These are phyloP conservation scores for Citrus trifoliata DNA, from an alignment of 345 rosid species.

Conservation along the genomic window DNA sequence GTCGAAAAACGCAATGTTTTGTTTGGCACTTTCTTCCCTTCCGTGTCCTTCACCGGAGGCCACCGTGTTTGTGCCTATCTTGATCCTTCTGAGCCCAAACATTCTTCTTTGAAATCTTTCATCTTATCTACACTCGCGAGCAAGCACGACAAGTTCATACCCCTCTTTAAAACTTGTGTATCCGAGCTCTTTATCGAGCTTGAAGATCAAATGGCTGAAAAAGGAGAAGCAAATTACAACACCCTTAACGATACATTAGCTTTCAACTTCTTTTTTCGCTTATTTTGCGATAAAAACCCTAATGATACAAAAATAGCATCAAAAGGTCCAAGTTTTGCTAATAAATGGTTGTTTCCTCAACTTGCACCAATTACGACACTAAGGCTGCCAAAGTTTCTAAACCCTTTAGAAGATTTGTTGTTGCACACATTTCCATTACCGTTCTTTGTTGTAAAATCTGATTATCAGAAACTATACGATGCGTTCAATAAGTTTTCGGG, in stretches of 20 bases:
- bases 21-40: constrained; percentile 42
- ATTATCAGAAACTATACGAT: constrained; percentile 30
- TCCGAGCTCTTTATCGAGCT: constrained; percentile 24
- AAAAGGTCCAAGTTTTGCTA: constrained; percentile 5
- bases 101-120: constrained; percentile 28
- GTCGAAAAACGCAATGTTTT: constrained; percentile 41
- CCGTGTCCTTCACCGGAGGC: constrained; percentile 38
- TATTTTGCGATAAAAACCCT: constrained; percentile 18
- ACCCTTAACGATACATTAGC: constrained; percentile 6
- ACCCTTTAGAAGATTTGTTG: constrained; percentile 24
- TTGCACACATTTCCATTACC: constrained; percentile 33
- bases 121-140: constrained; percentile 21
- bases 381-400: constrained; percentile 18
- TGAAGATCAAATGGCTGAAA: constrained; percentile 24
- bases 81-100: constrained; percentile 42
- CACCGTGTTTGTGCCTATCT: constrained; percentile 36
- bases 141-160: constrained; percentile 22
- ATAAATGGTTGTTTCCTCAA: constrained; percentile 29
- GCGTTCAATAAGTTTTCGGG: constrained; percentile 18
- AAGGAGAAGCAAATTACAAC: constrained; percentile 17
- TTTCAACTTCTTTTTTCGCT: constrained; percentile 22
- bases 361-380: constrained; percentile 25
- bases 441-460: constrained; percentile 18
- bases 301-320: neutral
- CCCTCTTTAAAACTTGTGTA: constrained; percentile 23